Conservation (phyloP, 441 rosid genomes). For the Erodium texanum region DNA sequence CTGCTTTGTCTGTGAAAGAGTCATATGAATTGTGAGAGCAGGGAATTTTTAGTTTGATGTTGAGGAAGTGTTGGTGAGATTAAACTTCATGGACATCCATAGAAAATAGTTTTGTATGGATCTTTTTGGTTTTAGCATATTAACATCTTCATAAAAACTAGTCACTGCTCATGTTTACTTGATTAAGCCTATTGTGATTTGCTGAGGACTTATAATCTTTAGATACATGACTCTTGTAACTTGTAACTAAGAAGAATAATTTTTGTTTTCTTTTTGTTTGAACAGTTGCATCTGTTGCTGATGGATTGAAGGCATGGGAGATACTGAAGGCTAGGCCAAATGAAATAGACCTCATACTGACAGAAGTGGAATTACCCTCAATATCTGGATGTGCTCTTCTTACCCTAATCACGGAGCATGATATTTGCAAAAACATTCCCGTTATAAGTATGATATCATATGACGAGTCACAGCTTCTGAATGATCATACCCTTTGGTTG, state of each 20-base stretch:
- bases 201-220: too few relatives aligned
- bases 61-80: too few relatives aligned
- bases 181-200: not conserved
- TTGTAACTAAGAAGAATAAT: too few relatives aligned
- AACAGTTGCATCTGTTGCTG: constrained; percentile 68
- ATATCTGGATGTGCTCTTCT: constrained; percentile 84
- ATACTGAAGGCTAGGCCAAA: constrained; percentile 53
- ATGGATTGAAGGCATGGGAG: constrained; percentile 95
- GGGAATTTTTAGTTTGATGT: too few relatives aligned
- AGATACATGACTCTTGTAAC: too few relatives aligned
- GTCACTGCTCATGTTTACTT: not conserved
- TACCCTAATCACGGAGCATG: constrained; percentile 75
- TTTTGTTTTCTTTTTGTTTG: constrained; percentile 14
- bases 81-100: too few relatives aligned
- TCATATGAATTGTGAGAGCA: too few relatives aligned
- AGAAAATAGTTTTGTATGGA: not conserved
- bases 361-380: constrained; percentile 83
- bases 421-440: constrained; percentile 76
- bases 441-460: constrained; percentile 58
- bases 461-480: not conserved
- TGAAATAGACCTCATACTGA: constrained; percentile 60
- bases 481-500: not conserved
- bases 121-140: constrained; percentile 1
- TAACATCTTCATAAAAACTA: not conserved
- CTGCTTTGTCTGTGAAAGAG: too few relatives aligned